A percentile compares a stretch with the other conserved stretches of the same genome.
These are phyloP conservation scores for Cryptococcus sp. DNA, from an alignment of 1,284 basidiomycete species.

Conservation along the genomic window DNA sequence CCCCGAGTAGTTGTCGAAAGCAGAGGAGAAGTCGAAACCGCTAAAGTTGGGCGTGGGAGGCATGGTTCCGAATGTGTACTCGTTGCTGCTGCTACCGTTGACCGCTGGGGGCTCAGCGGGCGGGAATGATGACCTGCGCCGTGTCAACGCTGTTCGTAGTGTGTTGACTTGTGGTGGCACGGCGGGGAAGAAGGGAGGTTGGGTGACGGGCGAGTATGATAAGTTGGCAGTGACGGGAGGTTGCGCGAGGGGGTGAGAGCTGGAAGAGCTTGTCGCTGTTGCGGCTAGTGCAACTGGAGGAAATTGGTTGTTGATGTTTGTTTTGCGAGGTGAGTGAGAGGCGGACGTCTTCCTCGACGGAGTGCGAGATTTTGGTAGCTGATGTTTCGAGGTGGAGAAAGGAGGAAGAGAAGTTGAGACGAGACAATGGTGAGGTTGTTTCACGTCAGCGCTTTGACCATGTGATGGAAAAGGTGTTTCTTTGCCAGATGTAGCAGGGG, in stretches of 20 bases:
- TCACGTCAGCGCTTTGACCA: no score
- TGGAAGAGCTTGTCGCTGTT: no score
- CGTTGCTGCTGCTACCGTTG: slow-evolving; percentile 14
- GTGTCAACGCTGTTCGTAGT: slow-evolving; percentile 15
- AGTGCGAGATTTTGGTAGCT: no score
- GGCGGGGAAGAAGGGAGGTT: slow-evolving; percentile 16
- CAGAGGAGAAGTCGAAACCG: slow-evolving; percentile 11
- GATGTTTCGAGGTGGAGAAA: no score
- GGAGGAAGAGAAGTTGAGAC: no score
- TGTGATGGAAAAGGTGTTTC: no score
- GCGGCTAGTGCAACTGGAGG: no score
- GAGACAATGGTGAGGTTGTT: no score
- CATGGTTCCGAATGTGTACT: slow-evolving; percentile 25
- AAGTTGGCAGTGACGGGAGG: slow-evolving; percentile 9
- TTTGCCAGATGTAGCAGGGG: no score
- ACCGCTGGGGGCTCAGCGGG: slow-evolving; percentile 23
- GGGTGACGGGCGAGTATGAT: slow-evolving; percentile 1
- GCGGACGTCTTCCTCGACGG: no score
- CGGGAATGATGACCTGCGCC: slow-evolving; percentile 38
- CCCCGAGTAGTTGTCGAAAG: slow-evolving; percentile 5
- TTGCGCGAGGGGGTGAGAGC: slow-evolving; percentile 13
- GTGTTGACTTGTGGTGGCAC: slow-evolving; percentile 16
- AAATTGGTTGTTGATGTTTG: no score
- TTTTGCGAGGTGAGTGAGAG: no score
- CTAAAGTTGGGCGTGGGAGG: slow-evolving; percentile 22